Conservation (phyloP, 2,329 filamentous ascomycete species). For the Pseudovirgaria hyperparasitica region DNA sequence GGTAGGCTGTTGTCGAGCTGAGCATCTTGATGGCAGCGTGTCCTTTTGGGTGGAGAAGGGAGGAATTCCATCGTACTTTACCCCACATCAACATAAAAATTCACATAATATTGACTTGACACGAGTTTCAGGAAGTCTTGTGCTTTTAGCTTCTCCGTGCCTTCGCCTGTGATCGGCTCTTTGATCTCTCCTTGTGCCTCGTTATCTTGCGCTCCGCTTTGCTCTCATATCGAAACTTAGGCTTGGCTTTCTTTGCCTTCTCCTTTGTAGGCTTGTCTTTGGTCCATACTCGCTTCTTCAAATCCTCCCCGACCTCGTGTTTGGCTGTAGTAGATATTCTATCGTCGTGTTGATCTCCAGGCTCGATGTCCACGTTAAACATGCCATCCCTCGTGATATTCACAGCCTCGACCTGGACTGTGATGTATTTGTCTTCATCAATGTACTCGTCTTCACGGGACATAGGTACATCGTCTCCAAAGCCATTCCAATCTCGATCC, state of each 20-base stretch:
- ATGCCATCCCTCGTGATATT: slow-evolving; percentile 65
- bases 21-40: too few species aligned
- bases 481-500: slow-evolving; percentile 50
- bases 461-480: slow-evolving; percentile 41
- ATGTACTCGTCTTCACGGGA: slow-evolving; percentile 89
- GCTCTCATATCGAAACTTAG: slow-evolving; percentile 84
- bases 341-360: slow-evolving; percentile 9
- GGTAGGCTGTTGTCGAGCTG: too few species aligned
- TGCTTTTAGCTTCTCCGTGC: slow-evolving; percentile 28
- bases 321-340: slow-evolving; percentile 18
- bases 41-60: slow-evolving; percentile 1
- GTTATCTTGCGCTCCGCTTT: slow-evolving; percentile 64
- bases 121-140: slow-evolving; percentile 5
- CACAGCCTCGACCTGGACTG: slow-evolving; percentile 85
- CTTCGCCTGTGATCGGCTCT: slow-evolving; percentile 59
- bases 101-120: slow-evolving; percentile 1
- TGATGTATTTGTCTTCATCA: slow-evolving; percentile 92
- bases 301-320: slow-evolving; percentile 19
- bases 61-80: not conserved
- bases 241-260: slow-evolving; percentile 64
- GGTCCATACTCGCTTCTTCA: slow-evolving; percentile 33
- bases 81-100: too few species aligned
- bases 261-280: slow-evolving; percentile 38
- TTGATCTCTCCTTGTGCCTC: slow-evolving; percentile 49
- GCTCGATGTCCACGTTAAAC: slow-evolving; percentile 36